Evolutionary conservation across 164 flowering plant species (phyloP), one percentile per base, ranked within the genome.

Genomic region (Chimonanthus salicifolius): DNA sequence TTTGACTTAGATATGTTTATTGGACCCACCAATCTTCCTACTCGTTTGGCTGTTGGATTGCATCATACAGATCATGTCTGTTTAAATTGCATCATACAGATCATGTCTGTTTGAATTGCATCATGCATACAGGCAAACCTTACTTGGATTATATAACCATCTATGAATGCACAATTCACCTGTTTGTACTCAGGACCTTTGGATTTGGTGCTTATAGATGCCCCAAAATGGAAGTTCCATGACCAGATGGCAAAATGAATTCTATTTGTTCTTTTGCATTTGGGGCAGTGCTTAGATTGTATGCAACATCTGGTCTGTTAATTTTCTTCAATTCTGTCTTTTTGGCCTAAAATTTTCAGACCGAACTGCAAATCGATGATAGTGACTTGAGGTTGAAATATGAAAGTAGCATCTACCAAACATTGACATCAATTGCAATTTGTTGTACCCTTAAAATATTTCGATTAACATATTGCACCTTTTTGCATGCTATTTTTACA

Each of bases 401-500:
- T 54, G 60, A 54, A 13, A 54, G 16, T n/a, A 54, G 60, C 11
- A 54, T 54, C 60, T n/a, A 54, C 11, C 33, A 33, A 33, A 33
- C 33, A 33, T 33, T 33, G 33, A 33, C 33, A 33, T 33, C 33
- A 33, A 33, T 33, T 33, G 33, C 33, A 33, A 33, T 33, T 33
- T 33, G 33, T 33, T 33, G 33, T 33, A 33, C 33, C 1, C 33
- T 33, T 33, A 33, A 33, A 33, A 33, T 33, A 33, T 33, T 33
- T 33, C 33, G 1, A 33, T 10, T 54, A 54, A 54, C 49, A 62
- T 18, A 20, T 70, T 71, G 68, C 58, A 50, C 50, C 73, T 67
- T 33, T 7, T 80, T 69, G 69, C 58, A 46, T 50, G 0, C 71
- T 67, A 0, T 7, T 79, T 11, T 73, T 74, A 74, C 89, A 94